These are phyloP conservation scores for Rhipidocladum racemiflorum DNA, from an alignment of 176 grass and related monocot genomes.

Conservation along the genomic window DNA sequence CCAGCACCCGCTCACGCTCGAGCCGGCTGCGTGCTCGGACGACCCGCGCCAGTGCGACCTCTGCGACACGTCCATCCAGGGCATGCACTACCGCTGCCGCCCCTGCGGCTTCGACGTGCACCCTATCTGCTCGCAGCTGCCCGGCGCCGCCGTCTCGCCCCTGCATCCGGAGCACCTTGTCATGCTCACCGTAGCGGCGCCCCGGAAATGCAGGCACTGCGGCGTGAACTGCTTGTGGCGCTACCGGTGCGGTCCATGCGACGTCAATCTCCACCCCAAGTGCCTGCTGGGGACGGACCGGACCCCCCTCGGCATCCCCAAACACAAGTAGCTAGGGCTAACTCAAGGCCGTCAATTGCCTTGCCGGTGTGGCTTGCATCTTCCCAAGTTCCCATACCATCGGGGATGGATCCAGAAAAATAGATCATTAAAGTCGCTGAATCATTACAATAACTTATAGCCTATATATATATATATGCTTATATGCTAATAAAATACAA, in stretches of 20 bases:
- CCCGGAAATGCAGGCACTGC: background rate
- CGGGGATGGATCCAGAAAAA: too few relatives aligned
- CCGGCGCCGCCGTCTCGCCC: background rate
- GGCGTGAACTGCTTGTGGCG: background rate
- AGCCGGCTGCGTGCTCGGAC: background rate
- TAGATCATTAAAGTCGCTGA: too few relatives aligned
- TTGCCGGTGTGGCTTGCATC: too few relatives aligned
- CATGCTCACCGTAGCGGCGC: background rate
- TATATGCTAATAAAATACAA: too few relatives aligned
- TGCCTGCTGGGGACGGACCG: background rate
- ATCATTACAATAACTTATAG: too few relatives aligned
- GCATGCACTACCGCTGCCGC: slow-evolving; percentile 15
- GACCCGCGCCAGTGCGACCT: background rate
- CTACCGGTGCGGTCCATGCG: background rate
- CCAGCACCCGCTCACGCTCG: background rate
- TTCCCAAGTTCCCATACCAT: too few relatives aligned
- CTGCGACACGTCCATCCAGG: background rate
- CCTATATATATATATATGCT: too few relatives aligned
- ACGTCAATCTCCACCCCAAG: background rate
- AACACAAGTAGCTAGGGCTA: too few relatives aligned
- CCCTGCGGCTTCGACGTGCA: background rate
- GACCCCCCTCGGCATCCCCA: slow-evolving; percentile 2
- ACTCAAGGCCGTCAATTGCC: too few relatives aligned
- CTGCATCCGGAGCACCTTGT: background rate
- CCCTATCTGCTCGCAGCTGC: background rate